Base-by-base conservation (phyloP, 139 green algal genomes). In the Haematococcus sp. region DNA sequence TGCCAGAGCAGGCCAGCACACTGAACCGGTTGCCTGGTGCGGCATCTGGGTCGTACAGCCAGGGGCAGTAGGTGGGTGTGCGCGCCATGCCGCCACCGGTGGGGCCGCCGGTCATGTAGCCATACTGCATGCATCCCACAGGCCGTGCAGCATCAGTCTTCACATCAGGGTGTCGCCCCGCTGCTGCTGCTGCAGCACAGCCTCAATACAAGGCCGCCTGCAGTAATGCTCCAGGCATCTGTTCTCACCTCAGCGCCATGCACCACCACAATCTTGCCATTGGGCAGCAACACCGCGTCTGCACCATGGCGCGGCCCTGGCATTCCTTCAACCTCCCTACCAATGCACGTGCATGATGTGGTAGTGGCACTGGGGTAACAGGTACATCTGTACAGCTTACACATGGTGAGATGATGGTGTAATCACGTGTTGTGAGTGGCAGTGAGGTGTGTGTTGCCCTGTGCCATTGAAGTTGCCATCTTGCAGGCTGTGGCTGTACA, bases 271-370 rank as follows among this genome's bases (percentile, higher is more conserved):
- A 61, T 61, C 54, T 61, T 61, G 54, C 54, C 54, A 13, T 61
- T 61, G 23, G 54, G 54, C 54, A 61, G 54, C 54, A 61, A 13
- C 22, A 61, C 54, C 54, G 54, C 54, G n/a, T 61, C 54, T 27
- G 23, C 54, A 19, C 54, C 54, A 61, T 27, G 22, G 23, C 54
- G 22, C 4, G 54, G 23, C 9, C 22, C n/a, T 7, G 54, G 54
- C 54, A 61, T 61, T 13, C 4, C 54, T 13, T 61, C 54, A 7
- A 61, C 4, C 54, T 61, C 9, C 54, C 54, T 32, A 4, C 17
- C n/a, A n/a, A n/a, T n/a, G n/a, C n/a, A n/a, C n/a, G n/a, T n/a
- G n/a, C n/a, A n/a, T n/a, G n/a, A n/a, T n/a, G n/a, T n/a, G n/a
- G n/a, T n/a, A n/a, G n/a, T n/a, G n/a, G n/a, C n/a, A n/a, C n/a